Evolutionary conservation across 2,329 filamentous ascomycete species (phyloP).

Genomic region (Stromatinia cepivora): DNA sequence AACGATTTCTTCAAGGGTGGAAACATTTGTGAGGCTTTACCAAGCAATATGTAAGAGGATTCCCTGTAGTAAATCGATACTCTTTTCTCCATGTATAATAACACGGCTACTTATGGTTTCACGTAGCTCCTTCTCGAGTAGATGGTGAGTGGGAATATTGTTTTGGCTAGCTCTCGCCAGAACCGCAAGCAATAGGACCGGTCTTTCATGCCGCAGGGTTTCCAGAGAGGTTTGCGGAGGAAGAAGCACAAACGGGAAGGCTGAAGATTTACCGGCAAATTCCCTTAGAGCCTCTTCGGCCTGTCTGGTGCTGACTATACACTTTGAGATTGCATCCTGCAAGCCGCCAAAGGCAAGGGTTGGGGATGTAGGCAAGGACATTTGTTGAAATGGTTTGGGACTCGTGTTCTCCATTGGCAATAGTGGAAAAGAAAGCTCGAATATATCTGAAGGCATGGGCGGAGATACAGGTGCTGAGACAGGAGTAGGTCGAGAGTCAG

Average conservation of each 20-base stretch:
- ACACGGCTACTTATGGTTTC: constrained; percentile 58
- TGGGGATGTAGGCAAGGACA: constrained; percentile 53
- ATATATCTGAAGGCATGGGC: constrained; percentile 6
- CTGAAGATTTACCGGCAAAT: constrained; percentile 24
- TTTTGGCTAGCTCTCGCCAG: constrained; percentile 51
- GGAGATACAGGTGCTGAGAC: not conserved
- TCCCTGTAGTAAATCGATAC: constrained; percentile 57
- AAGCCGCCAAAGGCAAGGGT: constrained; percentile 47
- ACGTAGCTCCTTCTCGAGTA: constrained; percentile 59
- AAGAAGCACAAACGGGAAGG: constrained; percentile 35
- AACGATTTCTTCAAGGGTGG: not conserved
- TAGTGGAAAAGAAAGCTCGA: constrained; percentile 7
- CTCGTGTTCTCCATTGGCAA: not conserved
- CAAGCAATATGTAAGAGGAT: constrained; percentile 58
- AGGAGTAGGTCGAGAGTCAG: constrained; percentile 20
- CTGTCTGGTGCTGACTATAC: constrained; percentile 25
- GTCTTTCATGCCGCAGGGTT: constrained; percentile 47
- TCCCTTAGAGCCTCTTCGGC: constrained; percentile 28
- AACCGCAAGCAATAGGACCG: constrained; percentile 56
- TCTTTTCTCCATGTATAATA: constrained; percentile 57
- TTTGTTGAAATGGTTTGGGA: constrained; percentile 34
- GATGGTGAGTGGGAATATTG: constrained; percentile 52
- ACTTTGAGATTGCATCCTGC: constrained; percentile 28
- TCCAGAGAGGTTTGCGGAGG: constrained; percentile 47
- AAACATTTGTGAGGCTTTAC: constrained; percentile 41